Conservation (phyloP, 176 grass and related monocot genomes). For the Aechmea fasciata region DNA sequence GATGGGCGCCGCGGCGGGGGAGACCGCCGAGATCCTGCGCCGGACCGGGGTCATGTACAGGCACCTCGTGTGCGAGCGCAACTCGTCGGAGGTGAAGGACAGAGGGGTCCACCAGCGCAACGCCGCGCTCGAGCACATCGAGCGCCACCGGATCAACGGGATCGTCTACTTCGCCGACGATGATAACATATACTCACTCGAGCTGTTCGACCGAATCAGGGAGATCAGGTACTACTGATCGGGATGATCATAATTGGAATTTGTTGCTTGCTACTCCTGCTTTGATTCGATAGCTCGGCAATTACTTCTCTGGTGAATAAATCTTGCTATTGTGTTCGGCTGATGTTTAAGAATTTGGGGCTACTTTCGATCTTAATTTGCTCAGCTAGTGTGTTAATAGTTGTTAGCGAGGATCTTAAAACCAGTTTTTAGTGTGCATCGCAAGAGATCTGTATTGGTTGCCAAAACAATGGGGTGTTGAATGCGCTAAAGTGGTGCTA, state of each 20-base stretch:
- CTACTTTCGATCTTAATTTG: neutral
- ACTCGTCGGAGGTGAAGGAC: slow-evolving; percentile 18
- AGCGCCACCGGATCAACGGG: slow-evolving; percentile 72
- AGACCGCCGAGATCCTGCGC: slow-evolving; percentile 57
- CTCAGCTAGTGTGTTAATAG: neutral
- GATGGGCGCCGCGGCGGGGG: slow-evolving; percentile 39
- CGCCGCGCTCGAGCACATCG: slow-evolving; percentile 64
- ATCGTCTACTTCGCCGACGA: slow-evolving; percentile 94
- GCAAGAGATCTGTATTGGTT: too few species aligned
- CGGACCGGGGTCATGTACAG: slow-evolving; percentile 66
- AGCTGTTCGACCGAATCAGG: slow-evolving; percentile 64
- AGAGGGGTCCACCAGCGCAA: slow-evolving; percentile 70
- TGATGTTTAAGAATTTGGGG: too few species aligned
- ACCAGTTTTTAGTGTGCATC: too few species aligned
- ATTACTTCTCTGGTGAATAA: neutral
- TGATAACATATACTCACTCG: slow-evolving; percentile 82
- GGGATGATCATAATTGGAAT: neutral
- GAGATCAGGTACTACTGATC: slow-evolving; percentile 50
- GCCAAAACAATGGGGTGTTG: too few species aligned
- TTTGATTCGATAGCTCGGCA: neutral
- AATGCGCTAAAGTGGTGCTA: too few species aligned
- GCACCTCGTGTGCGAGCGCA: slow-evolving; percentile 44
- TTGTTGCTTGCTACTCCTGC: neutral
- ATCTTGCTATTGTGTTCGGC: neutral
- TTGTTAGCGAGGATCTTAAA: too few species aligned